Base-by-base conservation (phyloP, 2,329 filamentous ascomycete species). In the Venturia nashicola region DNA sequence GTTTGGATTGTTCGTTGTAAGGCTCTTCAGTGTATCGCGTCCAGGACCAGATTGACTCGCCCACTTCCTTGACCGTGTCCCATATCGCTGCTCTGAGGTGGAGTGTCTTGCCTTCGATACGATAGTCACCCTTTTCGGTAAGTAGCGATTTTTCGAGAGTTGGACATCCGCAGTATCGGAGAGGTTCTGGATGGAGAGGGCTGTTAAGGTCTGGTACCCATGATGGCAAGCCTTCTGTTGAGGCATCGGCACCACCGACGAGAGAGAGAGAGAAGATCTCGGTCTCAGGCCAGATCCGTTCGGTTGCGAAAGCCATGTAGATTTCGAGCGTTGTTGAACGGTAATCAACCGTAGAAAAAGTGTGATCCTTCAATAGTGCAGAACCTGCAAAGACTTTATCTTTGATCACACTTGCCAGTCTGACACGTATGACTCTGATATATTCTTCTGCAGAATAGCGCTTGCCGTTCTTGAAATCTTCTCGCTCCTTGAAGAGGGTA, bases 311-410 rank as follows among this genome's bases (percentile, higher is more conserved):
- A 11, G 23, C 20, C 23, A 64, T 61, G 54, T 64, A 64, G 3
- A 64, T 55, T 23, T 64, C 63, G 6, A 61, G 40, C 20, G 63
- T 61, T 9, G 63, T 64, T n/a, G 44, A 61, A 9, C 59, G 55
- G 42, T 64, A 64, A n/a, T 51, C 27, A 16, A 59, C 36, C 43
- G 39, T 34, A 16, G 44, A 16, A 36, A 12, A 36, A 4, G n/a
- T 11, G 7, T 42, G 27, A 1, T 55, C 14, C 34, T 55, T 51
- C 7, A 64, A 42, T 18, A 64, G 36, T 16, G 63, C 63, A n/a
- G 63, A 43, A 32, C 63, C 63, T 8, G 63, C 63, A 61, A 64
- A 46, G 40, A 64, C 57, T 39, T 64, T 64, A 23, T 64, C 63
- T 36, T 64, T 64, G 57, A 42, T 61, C 34, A 61, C 63, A 8